Evolutionary conservation across 192 early-diverging fungal species (phyloP), one percentile per base, ranked within the genome.

Genomic region (Phlyctochytrium bullatum): DNA sequence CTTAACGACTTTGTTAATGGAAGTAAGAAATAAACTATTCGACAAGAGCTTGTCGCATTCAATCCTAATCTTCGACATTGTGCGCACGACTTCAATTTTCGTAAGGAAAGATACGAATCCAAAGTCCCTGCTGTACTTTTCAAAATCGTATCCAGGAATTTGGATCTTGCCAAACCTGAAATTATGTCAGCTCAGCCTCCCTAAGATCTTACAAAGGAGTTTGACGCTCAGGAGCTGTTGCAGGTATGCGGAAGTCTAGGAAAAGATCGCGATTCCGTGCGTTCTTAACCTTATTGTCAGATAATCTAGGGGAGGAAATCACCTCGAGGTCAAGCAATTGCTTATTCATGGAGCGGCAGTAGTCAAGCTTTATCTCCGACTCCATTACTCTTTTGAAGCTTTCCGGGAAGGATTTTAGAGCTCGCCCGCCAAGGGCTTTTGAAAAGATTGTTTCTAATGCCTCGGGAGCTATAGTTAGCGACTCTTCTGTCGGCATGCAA

Each of bases 21-120:
- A 66, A 20, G 64, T 66, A 23, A 72, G 34, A 29, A 72, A 72
- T 31, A 82, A 52, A 34, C 65, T 77, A 29, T 70, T 66, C 34
- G 59, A 73, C 27, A 68, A 50, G 16, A 86, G 60, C 31, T 78
- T 79, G 58, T 86, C 78, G 65, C 81, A 83, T 61, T 84, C 84
- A 28, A 82, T 67, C 23, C 83, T 65, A 0, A 86, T 60, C 53
- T 79, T 83, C 36, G 79, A 36, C 32, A 86, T 33, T 4, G 85
- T 85, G 24, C 66, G 64, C 29, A 86, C 63, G 24, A 84, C 84
- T 59, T 86, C 84, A 10, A 73, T 31, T 50, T 80, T 86, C 52
- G 75, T 85, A 52, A 86, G 61, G 62, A 83, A 86, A 0, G 85
- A 80, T 33, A 65, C 64, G 60, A 86, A 86, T 34, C 71, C 57